phyloP scores from a whole-genome alignment of 1,284 basidiomycete species.

The Ustilago crameri region DNA sequence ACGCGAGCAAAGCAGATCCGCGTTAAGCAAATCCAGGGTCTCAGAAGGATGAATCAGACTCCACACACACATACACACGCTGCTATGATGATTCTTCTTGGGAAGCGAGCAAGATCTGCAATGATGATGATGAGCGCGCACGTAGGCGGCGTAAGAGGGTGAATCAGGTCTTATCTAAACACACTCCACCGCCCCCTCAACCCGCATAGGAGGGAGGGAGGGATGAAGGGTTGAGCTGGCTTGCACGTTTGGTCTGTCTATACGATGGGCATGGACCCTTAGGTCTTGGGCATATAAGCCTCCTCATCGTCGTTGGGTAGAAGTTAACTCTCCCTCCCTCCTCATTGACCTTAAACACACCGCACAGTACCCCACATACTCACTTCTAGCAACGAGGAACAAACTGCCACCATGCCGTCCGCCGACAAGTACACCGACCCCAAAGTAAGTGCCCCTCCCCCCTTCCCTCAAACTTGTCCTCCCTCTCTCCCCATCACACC shows the following conservation, averaged over 20 bases:
- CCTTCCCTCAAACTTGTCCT: background rate
- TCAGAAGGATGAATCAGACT: slow-evolving; percentile 36
- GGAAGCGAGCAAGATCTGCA: background rate
- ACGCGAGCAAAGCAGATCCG: too few species aligned
- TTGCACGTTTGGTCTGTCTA: too few species aligned
- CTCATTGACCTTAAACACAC: background rate
- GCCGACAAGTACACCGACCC: slow-evolving; percentile 50
- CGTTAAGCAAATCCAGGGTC: slow-evolving; percentile 3
- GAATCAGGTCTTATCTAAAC: slow-evolving; percentile 43
- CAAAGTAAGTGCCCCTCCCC: slow-evolving; percentile 20
- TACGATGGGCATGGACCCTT: too few species aligned
- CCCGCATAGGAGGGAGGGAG: too few species aligned
- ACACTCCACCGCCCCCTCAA: background rate
- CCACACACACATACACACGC: slow-evolving; percentile 11
- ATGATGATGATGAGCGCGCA: background rate
- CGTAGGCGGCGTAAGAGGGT: slow-evolving; percentile 7
- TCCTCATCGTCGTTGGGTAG: background rate
- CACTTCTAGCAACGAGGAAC: background rate
- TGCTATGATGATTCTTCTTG: too few species aligned
- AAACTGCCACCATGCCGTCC: slow-evolving; percentile 24
- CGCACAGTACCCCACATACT: background rate
- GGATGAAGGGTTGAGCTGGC: too few species aligned
- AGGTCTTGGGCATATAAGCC: slow-evolving; percentile 18
- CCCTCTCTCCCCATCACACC: background rate
- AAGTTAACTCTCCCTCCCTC: background rate